Evolutionary conservation across 768 basidiomycete genomes (phyloP).

Genomic region (Agaricus subrufescens): DNA sequence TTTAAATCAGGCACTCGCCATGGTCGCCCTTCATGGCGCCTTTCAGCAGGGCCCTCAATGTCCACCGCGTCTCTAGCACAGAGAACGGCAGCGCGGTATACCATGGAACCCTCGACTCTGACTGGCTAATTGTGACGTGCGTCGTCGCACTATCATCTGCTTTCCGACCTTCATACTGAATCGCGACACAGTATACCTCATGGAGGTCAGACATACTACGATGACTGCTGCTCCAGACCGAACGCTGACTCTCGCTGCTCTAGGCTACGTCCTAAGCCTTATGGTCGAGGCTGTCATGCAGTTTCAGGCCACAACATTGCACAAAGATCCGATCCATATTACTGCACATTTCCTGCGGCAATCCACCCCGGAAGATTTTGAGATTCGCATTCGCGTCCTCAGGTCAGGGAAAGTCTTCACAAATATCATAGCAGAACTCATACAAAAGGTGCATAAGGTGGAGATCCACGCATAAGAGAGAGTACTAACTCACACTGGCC

Average conservation of each 20-base stretch:
- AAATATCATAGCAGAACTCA: conserved; percentile 52
- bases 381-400: conserved; percentile 42
- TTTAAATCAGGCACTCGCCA: neutral
- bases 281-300: conserved; percentile 50
- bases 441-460: conserved; percentile 44
- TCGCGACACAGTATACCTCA: conserved; percentile 39
- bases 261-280: conserved; percentile 57
- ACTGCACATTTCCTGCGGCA: conserved; percentile 55
- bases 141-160: conserved; percentile 14
- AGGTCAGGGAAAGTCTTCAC: conserved; percentile 50
- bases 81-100: conserved; percentile 20
- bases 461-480: neutral
- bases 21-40: conserved; percentile 30
- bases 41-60: conserved; percentile 29
- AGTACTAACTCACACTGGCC: neutral
- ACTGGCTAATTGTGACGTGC: conserved; percentile 43
- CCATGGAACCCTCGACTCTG: conserved; percentile 36
- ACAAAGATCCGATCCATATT: conserved; percentile 55
- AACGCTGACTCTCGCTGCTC: conserved; percentile 2
- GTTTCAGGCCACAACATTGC: conserved; percentile 41
- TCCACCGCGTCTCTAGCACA: conserved; percentile 12
- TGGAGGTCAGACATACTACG: conserved; percentile 35
- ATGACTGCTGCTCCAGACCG: neutral
- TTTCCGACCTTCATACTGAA: conserved; percentile 4
- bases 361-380: conserved; percentile 34